phyloP scores from a whole-genome alignment of 129 eudicot species.

The Artemisia annua region DNA sequence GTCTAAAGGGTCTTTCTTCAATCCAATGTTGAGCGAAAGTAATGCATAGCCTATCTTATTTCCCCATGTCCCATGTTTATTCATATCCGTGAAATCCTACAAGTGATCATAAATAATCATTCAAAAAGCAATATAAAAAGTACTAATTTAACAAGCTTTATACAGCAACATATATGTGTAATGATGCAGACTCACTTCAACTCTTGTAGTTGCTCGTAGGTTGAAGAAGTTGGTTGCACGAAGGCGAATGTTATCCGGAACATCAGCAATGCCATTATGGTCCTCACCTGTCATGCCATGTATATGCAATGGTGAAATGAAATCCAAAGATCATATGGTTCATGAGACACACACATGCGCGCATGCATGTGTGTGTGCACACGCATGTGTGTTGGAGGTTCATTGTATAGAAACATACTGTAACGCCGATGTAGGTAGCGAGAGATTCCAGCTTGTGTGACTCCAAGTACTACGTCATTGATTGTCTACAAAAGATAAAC shows the following conservation, averaged over 20 bases:
- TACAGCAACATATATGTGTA: too few species aligned
- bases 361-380: not conserved
- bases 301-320: not conserved
- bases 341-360: not conserved
- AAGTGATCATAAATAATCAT: not conserved
- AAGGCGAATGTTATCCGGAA: conserved; percentile 27
- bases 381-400: not conserved
- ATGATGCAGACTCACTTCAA: conserved; percentile 29
- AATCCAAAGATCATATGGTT: too few species aligned
- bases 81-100: conserved; percentile 23
- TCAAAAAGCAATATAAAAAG: not conserved
- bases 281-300: conserved; percentile 15
- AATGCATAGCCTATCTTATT: conserved; percentile 37
- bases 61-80: conserved; percentile 30
- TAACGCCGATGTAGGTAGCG: conserved; percentile 34
- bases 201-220: conserved; percentile 28
- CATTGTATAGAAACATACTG: conserved; percentile 2
- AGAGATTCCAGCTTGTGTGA: conserved; percentile 40
- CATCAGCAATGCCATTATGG: not conserved
- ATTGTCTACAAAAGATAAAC: conserved; percentile 23
- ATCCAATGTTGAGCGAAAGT: conserved; percentile 29
- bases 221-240: conserved; percentile 39
- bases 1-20: conserved; percentile 32
- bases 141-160: too few species aligned
- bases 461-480: conserved; percentile 46